A percentile compares a stretch with the other conserved stretches of the same genome.
Evolutionary conservation across 106 monocot species (phyloP).

Genomic region (Agapanthus africanus): DNA sequence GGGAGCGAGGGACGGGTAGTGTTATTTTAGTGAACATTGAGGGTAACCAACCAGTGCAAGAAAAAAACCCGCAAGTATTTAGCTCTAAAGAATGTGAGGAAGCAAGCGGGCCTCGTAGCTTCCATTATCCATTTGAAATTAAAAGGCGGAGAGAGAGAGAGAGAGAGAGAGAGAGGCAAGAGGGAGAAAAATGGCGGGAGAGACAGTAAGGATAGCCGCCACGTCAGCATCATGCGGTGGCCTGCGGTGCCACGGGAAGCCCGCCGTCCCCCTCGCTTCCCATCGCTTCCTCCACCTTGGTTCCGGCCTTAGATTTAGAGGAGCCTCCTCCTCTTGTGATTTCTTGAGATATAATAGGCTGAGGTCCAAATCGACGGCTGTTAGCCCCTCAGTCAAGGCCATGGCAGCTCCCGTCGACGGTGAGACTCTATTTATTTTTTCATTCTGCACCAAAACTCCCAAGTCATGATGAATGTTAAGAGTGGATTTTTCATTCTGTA

Average conservation of each 20-base stretch:
- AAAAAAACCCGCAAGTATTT: too few species aligned
- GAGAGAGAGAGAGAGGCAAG: not conserved
- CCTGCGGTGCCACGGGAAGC: not conserved
- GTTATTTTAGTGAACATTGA: too few species aligned
- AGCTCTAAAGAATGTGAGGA: too few species aligned
- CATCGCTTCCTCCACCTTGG: not conserved
- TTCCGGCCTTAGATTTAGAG: not conserved
- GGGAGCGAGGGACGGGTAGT: too few species aligned
- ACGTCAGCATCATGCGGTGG: slow-evolving; percentile 8
- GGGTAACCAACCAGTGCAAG: too few species aligned
- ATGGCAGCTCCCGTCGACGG: slow-evolving; percentile 4
- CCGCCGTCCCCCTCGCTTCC: not conserved
- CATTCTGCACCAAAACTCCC: too few species aligned
- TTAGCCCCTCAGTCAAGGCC: slow-evolving; percentile 1
- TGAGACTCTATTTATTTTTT: not conserved
- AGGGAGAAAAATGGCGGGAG: not conserved
- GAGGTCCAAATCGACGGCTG: not conserved
- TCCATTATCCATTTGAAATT: not conserved
- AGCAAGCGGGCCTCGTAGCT: slow-evolving; percentile 3
- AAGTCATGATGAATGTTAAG: too few species aligned
- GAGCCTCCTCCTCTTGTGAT: not conserved
- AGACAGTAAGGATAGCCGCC: not conserved
- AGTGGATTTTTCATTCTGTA: too few species aligned
- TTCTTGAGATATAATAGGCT: not conserved
- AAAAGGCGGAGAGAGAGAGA: not conserved